Percentiles rank a stretch among this genome's conserved stretches.
Evolutionary conservation across 495 filamentous ascomycete genomes (phyloP).

Genomic region (Filosporella fistucella): DNA sequence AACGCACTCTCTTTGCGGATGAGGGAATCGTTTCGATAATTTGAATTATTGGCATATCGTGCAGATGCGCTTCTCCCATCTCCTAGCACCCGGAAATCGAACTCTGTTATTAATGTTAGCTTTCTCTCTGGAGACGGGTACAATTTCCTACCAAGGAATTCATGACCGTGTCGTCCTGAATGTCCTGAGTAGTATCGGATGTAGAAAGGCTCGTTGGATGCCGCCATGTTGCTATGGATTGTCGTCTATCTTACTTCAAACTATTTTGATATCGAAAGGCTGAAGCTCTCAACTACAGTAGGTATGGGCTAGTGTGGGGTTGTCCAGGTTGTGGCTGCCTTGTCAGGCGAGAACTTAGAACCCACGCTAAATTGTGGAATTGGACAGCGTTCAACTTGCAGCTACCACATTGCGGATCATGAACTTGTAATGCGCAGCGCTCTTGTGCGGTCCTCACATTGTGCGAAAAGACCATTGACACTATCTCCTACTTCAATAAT

Average conservation of each 20-base stretch:
- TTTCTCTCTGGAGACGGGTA: not conserved
- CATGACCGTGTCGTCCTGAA: slow-evolving; percentile 95
- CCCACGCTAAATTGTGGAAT: not conserved
- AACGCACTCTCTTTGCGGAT: slow-evolving; percentile 98
- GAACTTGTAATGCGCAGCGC: slow-evolving; percentile 20
- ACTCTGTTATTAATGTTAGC: slow-evolving; percentile 55
- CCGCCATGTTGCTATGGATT: slow-evolving; percentile 16
- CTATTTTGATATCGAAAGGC: slow-evolving; percentile 8
- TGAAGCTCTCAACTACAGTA: slow-evolving; percentile 11
- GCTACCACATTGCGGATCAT: slow-evolving; percentile 6
- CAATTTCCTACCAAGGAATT: slow-evolving; percentile 76
- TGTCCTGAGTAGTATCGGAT: slow-evolving; percentile 98
- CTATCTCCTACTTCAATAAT: not conserved
- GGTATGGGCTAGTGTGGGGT: too few relatives aligned
- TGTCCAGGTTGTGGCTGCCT: not conserved
- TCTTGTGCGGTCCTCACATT: slow-evolving; percentile 5
- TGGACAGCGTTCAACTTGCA: not conserved
- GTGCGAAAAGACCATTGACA: slow-evolving; percentile 10
- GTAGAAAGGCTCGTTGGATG: slow-evolving; percentile 77
- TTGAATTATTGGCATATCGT: slow-evolving; percentile 98
- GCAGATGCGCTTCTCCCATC: slow-evolving; percentile 95
- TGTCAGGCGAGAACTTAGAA: not conserved
- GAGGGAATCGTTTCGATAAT: slow-evolving; percentile 97
- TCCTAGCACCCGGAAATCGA: slow-evolving; percentile 88
- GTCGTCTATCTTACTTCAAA: not conserved